These are phyloP conservation scores for Colletotrichum sp. DNA, from an alignment of 2,329 filamentous ascomycete species.

Conservation along the genomic window DNA sequence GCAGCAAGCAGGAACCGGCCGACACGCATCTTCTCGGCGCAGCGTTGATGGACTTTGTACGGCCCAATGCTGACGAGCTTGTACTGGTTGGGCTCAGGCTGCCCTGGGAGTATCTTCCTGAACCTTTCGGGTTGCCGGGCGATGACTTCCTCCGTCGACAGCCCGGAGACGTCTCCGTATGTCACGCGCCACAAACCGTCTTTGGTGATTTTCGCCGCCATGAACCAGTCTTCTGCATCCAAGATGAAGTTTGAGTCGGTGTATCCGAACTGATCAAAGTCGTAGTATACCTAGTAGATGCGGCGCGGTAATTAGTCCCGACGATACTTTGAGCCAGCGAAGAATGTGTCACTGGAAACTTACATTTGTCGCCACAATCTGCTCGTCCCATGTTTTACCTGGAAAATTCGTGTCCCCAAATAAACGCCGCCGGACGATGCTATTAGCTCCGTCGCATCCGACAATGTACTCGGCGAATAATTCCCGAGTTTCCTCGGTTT, in stretches of 20 bases:
- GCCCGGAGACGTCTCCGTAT: conserved; percentile 60
- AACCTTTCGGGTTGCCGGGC: conserved; percentile 60
- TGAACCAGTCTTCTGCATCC: conserved; percentile 62
- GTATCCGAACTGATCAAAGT: conserved; percentile 57
- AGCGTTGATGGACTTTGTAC: conserved; percentile 66
- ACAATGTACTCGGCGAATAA: conserved; percentile 56
- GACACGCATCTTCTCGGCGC: conserved; percentile 59
- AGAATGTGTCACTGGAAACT: background rate
- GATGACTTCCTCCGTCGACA: conserved; percentile 57
- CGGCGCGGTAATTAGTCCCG: background rate
- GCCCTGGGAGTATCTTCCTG: conserved; percentile 60
- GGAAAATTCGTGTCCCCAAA: conserved; percentile 59
- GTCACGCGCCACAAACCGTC: conserved; percentile 67
- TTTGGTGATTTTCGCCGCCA: conserved; percentile 62
- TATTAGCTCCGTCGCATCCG: conserved; percentile 60
- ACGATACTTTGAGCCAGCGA: background rate
- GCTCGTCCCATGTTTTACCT: conserved; percentile 62
- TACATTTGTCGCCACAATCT: conserved; percentile 68
- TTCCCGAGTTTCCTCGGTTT: conserved; percentile 33
- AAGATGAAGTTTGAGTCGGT: conserved; percentile 65
- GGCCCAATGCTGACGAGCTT: conserved; percentile 60
- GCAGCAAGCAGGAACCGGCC: conserved; percentile 62
- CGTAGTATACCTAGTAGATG: conserved; percentile 51
- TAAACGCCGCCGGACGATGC: conserved; percentile 48
- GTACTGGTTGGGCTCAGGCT: conserved; percentile 63